Percentiles rank a stretch among this genome's conserved stretches.
These are phyloP conservation scores for Apiospora arundinis DNA, from an alignment of 2,329 filamentous ascomycete genomes.

Conservation along the genomic window DNA sequence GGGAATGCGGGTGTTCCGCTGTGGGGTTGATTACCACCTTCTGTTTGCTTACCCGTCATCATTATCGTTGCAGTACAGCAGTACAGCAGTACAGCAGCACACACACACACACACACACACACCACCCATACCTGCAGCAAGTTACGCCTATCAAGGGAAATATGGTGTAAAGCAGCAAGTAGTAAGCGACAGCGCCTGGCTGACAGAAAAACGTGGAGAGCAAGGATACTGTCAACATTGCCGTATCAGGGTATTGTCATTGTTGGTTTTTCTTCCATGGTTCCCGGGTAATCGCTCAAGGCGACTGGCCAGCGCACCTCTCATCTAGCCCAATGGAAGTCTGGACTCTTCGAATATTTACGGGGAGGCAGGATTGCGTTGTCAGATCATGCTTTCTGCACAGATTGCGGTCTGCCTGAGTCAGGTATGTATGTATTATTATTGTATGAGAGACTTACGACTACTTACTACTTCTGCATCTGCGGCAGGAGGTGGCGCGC, in stretches of 20 bases:
- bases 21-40: background rate
- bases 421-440: background rate
- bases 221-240: background rate
- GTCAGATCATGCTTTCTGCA: background rate
- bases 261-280: background rate
- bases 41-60: background rate
- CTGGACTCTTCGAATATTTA: background rate
- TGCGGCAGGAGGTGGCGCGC: background rate
- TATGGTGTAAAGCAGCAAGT: background rate
- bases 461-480: background rate
- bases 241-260: background rate
- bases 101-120: background rate
- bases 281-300: background rate
- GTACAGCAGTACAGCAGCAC: no score
- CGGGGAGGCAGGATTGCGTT: background rate
- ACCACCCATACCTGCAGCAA: background rate
- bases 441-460: background rate
- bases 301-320: background rate
- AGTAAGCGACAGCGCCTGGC: background rate
- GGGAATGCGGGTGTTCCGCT: background rate
- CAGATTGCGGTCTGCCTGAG: background rate
- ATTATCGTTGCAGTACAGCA: background rate
- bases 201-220: conserved; percentile 9
- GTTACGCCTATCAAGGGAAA: background rate
- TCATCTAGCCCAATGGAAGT: background rate